Conservation (phyloP, 176 grass and related monocot genomes). For the Raddia guianensis region DNA sequence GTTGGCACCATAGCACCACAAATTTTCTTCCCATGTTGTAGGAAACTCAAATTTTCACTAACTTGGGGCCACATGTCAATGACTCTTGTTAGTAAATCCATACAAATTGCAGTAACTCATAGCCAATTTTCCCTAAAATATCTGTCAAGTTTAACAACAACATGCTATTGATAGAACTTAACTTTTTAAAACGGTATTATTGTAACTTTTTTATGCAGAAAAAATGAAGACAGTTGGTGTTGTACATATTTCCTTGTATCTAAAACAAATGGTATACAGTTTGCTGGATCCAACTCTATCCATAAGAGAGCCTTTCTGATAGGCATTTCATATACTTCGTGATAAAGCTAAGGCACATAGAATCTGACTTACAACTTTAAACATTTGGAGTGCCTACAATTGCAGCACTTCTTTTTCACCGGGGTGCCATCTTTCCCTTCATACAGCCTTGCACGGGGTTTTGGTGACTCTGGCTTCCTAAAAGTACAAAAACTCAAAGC, state of each 20-base stretch:
- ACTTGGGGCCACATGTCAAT: too few species aligned
- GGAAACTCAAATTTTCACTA: too few species aligned
- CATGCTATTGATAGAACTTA: conserved; percentile 1
- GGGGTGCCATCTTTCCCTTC: conserved; percentile 84
- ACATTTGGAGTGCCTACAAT: conserved; percentile 91
- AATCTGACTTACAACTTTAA: conserved; percentile 85
- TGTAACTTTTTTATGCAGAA: conserved; percentile 1
- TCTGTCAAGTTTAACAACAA: not conserved
- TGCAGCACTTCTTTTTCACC: conserved; percentile 92
- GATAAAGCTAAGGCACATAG: conserved; percentile 16
- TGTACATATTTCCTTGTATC: conserved; percentile 23
- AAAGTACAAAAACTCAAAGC: conserved; percentile 38
- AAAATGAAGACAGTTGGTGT: not conserved
- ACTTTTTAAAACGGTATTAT: not conserved
- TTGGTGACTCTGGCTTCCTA: conserved; percentile 87
- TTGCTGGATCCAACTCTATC: conserved; percentile 5
- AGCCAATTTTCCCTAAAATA: not conserved
- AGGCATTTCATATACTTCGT: not conserved
- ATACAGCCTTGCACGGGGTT: conserved; percentile 46
- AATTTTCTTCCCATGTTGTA: too few species aligned
- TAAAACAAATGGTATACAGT: not conserved
- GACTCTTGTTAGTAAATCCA: too few species aligned
- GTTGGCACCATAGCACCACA: too few species aligned
- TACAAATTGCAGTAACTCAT: too few species aligned
- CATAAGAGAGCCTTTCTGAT: not conserved